phyloP scores from a whole-genome alignment of 2,329 filamentous ascomycete species.

The Verticillium klebahnii region DNA sequence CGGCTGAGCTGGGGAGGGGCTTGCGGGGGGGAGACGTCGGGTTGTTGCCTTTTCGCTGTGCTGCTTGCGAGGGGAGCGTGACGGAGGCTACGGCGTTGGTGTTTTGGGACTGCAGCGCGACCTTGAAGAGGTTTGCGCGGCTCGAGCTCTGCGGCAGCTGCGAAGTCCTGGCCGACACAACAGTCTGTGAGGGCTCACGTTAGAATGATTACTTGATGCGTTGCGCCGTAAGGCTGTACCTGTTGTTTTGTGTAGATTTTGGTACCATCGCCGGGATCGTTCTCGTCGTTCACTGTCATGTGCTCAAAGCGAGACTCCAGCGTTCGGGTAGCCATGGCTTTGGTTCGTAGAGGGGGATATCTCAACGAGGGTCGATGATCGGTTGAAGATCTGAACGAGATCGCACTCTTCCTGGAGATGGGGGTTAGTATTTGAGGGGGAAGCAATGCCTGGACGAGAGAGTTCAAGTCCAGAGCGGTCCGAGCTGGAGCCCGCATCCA shows the following conservation, averaged over 20 bases:
- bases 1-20: slow-evolving; percentile 35
- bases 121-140: slow-evolving; percentile 80
- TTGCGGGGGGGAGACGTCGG: slow-evolving; percentile 50
- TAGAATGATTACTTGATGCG: not conserved
- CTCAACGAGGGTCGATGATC: not conserved
- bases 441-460: not conserved
- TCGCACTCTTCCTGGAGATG: not conserved
- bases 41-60: slow-evolving; percentile 45
- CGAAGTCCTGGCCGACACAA: slow-evolving; percentile 39
- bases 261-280: slow-evolving; percentile 54
- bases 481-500: not conserved
- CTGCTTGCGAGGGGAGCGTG: slow-evolving; percentile 62
- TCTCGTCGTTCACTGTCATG: slow-evolving; percentile 86
- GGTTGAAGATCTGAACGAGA: not conserved
- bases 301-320: slow-evolving; percentile 87
- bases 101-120: slow-evolving; percentile 76
- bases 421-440: not conserved
- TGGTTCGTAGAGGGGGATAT: not conserved
- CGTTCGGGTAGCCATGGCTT: slow-evolving; percentile 64
- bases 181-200: slow-evolving; percentile 11
- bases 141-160: slow-evolving; percentile 50
- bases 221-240: slow-evolving; percentile 40
- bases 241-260: slow-evolving; percentile 68
- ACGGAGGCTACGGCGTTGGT: slow-evolving; percentile 61
- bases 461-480: not conserved